A percentile compares a stretch with the other conserved stretches of the same genome.
Conservation (phyloP, 306 rosid species). For the Abrus pulchellus region DNA sequence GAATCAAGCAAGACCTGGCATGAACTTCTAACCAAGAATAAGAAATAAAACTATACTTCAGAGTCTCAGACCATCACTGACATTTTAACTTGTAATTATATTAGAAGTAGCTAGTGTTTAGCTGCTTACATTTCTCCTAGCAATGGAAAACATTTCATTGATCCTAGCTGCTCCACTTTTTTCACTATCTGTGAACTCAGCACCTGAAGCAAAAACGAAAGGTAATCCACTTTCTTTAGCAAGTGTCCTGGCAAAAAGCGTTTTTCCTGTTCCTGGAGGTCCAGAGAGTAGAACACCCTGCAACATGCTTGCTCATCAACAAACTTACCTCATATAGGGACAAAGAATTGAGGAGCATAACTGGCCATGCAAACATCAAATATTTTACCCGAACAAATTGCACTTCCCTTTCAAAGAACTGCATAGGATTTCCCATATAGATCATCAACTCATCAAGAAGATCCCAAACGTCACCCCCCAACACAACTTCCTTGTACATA, state of each 20-base stretch:
- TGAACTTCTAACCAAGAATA: constrained; percentile 29
- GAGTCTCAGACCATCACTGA: constrained; percentile 20
- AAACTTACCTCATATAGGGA: constrained; percentile 29
- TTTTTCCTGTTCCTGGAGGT: constrained; percentile 99
- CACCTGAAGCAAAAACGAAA: constrained; percentile 97
- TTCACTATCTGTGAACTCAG: constrained; percentile 98
- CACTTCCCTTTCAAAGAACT: constrained; percentile 87
- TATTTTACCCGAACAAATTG: constrained; percentile 91
- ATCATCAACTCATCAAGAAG: constrained; percentile 97
- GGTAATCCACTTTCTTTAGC: constrained; percentile 94
- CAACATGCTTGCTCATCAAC: constrained; percentile 48
- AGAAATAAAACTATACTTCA: constrained; percentile 23
- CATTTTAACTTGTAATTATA: constrained; percentile 42
- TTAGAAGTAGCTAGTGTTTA: constrained; percentile 44
- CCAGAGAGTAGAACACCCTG: constrained; percentile 99
- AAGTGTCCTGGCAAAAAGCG: constrained; percentile 95
- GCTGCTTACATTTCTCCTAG: constrained; percentile 84
- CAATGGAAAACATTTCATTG: constrained; percentile 91
- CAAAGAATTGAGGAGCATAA: constrained; percentile 39
- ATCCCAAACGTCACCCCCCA: constrained; percentile 99
- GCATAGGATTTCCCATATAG: constrained; percentile 99
- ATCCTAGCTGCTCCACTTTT: constrained; percentile 93
- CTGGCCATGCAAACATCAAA: constrained; percentile 34
- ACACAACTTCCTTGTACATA: constrained; percentile 90
- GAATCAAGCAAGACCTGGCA: constrained; percentile 13